These are phyloP conservation scores for Globisporangium sylvaticum DNA, from an alignment of 352 stramenopile species.

Conservation along the genomic window DNA sequence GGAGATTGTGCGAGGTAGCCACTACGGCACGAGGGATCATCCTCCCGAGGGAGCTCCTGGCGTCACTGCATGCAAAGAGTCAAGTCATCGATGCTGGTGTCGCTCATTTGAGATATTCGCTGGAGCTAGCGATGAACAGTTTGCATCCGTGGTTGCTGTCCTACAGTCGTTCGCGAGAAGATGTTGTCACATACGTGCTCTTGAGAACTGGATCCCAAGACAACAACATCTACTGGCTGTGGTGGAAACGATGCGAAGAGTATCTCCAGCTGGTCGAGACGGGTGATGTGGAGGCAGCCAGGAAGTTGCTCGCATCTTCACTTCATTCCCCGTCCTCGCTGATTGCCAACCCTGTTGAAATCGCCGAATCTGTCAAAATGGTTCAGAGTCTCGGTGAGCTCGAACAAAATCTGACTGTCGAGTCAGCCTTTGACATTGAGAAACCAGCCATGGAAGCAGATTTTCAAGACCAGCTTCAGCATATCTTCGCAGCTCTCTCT, in stretches of 20 bases:
- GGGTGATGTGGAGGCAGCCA: not conserved
- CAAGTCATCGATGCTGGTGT: conserved; percentile 32
- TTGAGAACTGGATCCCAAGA: conserved; percentile 14
- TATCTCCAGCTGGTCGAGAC: conserved; percentile 2
- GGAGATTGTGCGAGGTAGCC: conserved; percentile 12
- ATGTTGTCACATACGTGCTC: conserved; percentile 35
- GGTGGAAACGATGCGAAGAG: conserved; percentile 30
- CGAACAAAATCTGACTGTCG: not conserved
- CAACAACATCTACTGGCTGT: conserved; percentile 47
- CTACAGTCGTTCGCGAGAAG: conserved; percentile 32
- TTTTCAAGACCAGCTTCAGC: conserved; percentile 14
- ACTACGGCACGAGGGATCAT: conserved; percentile 5
- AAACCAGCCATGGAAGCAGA: not conserved
- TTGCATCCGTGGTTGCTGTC: conserved; percentile 37
- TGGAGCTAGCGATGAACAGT: conserved; percentile 24
- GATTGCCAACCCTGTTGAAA: not conserved
- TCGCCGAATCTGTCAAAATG: conserved; percentile 9
- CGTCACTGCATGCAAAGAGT: conserved; percentile 26
- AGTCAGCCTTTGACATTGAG: not conserved
- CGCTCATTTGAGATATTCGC: conserved; percentile 18
- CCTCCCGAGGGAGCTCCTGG: conserved; percentile 20
- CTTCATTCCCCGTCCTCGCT: not conserved
- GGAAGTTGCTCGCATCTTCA: conserved; percentile 3
- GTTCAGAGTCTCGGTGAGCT: conserved; percentile 6
- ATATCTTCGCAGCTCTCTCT: conserved; percentile 19